Evolutionary conservation across 1,284 basidiomycete genomes (phyloP).

Genomic region (Neolentinus lepideus): DNA sequence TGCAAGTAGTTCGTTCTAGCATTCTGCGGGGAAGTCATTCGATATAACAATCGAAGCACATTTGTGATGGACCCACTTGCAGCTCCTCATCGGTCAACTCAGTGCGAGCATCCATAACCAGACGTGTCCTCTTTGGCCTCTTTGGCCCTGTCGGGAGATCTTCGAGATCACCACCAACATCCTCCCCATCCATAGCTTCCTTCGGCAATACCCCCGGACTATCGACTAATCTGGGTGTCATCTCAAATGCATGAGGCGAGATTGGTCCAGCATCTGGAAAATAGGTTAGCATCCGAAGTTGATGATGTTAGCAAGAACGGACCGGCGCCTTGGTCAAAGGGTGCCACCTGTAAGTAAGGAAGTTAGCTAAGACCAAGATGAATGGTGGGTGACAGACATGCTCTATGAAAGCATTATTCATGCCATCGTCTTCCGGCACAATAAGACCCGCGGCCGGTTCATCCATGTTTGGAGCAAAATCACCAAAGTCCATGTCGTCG

Average conservation of each 20-base stretch:
- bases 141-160: conserved; percentile 16
- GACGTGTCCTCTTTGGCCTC: conserved; percentile 27
- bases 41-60: conserved; percentile 1
- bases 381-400: not conserved
- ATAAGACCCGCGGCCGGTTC: not conserved
- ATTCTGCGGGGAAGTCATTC: conserved; percentile 27
- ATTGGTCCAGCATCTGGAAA: not conserved
- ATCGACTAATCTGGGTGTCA: not conserved
- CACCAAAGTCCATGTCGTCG: not conserved
- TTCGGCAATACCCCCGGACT: not conserved
- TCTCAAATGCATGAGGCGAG: not conserved
- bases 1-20: conserved; percentile 63
- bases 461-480: not conserved
- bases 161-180: conserved; percentile 23
- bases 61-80: conserved; percentile 34
- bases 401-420: not conserved
- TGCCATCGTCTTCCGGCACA: not conserved
- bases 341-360: not conserved
- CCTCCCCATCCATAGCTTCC: not conserved
- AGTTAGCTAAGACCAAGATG: not conserved
- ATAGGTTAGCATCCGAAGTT: not conserved
- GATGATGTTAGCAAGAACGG: not conserved
- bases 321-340: not conserved
- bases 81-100: conserved; percentile 76
- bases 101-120: conserved; percentile 54